A percentile compares a stretch with the other conserved stretches of the same genome.
Conservation (phyloP, 1,284 basidiomycete species). For the Lentinula novae-zelandiae region DNA sequence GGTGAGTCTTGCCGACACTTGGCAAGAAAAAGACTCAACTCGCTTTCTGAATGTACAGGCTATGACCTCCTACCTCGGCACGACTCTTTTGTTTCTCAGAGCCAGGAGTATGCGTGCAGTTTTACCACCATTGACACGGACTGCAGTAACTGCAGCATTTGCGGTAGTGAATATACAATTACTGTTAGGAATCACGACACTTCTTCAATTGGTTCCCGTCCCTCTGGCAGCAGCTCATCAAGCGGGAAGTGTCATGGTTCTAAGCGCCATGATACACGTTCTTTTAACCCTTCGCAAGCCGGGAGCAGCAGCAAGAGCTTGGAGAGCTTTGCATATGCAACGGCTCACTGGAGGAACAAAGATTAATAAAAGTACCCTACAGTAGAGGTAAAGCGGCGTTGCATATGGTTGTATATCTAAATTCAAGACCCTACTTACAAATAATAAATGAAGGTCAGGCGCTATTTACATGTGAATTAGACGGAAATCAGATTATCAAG, state of each 20-base stretch:
- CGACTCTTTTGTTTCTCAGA: slow-evolving; percentile 56
- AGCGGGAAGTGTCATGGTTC: slow-evolving; percentile 85
- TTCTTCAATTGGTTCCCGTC: slow-evolving; percentile 92
- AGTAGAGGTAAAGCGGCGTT: not conserved
- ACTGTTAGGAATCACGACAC: slow-evolving; percentile 85
- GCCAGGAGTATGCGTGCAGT: slow-evolving; percentile 39
- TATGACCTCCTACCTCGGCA: slow-evolving; percentile 75
- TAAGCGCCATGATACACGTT: slow-evolving; percentile 84
- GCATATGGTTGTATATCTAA: not conserved
- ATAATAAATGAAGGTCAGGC: not conserved
- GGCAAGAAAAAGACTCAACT: not conserved
- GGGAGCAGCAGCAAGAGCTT: slow-evolving; percentile 59
- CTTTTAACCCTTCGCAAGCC: slow-evolving; percentile 74
- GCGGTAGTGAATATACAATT: slow-evolving; percentile 87
- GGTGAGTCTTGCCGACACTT: slow-evolving; percentile 40
- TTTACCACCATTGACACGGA: slow-evolving; percentile 67
- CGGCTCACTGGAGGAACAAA: slow-evolving; percentile 5
- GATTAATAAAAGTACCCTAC: not conserved
- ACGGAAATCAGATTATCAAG: too few relatives aligned
- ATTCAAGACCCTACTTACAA: not conserved
- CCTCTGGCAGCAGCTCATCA: slow-evolving; percentile 93
- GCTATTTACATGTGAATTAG: not conserved
- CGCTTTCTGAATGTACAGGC: slow-evolving; percentile 46
- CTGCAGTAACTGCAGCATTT: slow-evolving; percentile 67
- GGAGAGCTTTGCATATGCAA: slow-evolving; percentile 37